Evolutionary conservation across 1,139 yeast species (phyloP).

Genomic region (Taphrina deformans): DNA sequence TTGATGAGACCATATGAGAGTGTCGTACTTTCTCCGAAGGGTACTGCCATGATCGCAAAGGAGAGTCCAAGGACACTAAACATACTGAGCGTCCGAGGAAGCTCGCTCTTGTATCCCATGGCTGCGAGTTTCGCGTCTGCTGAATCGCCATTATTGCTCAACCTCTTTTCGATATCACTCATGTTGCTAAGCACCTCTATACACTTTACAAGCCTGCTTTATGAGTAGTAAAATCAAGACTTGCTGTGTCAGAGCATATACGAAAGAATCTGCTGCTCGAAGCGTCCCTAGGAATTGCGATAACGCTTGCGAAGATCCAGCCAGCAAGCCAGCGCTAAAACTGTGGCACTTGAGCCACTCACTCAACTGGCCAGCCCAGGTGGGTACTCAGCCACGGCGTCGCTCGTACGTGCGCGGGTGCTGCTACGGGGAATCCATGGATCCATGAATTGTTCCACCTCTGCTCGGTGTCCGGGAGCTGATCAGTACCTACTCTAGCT

Average conservation of each 20-base stretch:
- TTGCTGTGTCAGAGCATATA: no score
- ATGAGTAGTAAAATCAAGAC: no score
- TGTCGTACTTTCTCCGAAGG: slow-evolving; percentile 49
- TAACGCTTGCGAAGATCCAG: background rate
- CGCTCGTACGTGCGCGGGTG: no score
- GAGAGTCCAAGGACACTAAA: slow-evolving; percentile 47
- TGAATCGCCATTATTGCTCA: background rate
- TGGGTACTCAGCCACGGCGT: no score
- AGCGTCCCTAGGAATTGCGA: no score
- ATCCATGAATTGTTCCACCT: no score
- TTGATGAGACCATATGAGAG: slow-evolving; percentile 42
- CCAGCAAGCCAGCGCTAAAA: background rate
- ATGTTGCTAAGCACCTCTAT: no score
- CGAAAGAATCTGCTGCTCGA: no score
- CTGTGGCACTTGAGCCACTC: background rate
- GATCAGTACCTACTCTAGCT: no score
- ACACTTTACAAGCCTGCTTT: background rate
- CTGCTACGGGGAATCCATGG: no score
- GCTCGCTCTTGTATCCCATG: slow-evolving; percentile 49
- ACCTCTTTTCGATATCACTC: slow-evolving; percentile 13
- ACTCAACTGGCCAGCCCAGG: no score
- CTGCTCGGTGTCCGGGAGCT: no score
- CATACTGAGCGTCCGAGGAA: slow-evolving; percentile 46
- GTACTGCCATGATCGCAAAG: slow-evolving; percentile 47
- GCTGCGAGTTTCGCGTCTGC: slow-evolving; percentile 43